Percentiles rank a stretch among this genome's conserved stretches.
Evolutionary conservation across 2,329 filamentous ascomycete genomes (phyloP).

Genomic region (Onygenales sp.): DNA sequence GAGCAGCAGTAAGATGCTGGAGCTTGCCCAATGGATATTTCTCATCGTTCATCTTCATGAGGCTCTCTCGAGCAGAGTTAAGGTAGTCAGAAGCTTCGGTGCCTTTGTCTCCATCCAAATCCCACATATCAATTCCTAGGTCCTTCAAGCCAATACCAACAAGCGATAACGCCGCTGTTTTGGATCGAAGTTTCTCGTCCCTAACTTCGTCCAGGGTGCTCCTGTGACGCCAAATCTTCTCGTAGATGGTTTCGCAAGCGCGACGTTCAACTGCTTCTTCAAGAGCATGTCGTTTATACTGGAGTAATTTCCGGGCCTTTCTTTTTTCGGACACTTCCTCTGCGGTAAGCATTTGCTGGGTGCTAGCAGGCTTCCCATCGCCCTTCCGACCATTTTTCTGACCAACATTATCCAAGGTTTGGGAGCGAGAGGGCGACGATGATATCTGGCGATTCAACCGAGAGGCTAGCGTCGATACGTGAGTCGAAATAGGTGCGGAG

Average conservation of each 20-base stretch:
- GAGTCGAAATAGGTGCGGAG: constrained; percentile 72
- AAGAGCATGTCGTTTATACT: constrained; percentile 64
- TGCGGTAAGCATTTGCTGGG: constrained; percentile 83
- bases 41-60: constrained; percentile 76
- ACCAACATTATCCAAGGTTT: constrained; percentile 43
- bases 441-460: constrained; percentile 61
- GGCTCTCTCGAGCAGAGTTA: constrained; percentile 57
- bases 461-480: constrained; percentile 70
- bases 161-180: constrained; percentile 80
- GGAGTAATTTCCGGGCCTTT: constrained; percentile 65
- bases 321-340: constrained; percentile 75
- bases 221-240: constrained; percentile 80
- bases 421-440: constrained; percentile 45
- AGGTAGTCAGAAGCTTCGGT: constrained; percentile 66
- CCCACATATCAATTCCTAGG: constrained; percentile 65
- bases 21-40: constrained; percentile 86
- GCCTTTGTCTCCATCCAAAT: constrained; percentile 49
- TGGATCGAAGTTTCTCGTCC: constrained; percentile 88
- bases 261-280: constrained; percentile 88
- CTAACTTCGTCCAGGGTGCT: constrained; percentile 89
- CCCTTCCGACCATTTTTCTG: constrained; percentile 33
- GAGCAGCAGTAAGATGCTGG: constrained; percentile 74
- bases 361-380: constrained; percentile 30
- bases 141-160: constrained; percentile 85
- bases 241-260: constrained; percentile 76